Evolutionary conservation across 192 early-diverging fungal genomes (phyloP).

Genomic region (Coemansia sp.): DNA sequence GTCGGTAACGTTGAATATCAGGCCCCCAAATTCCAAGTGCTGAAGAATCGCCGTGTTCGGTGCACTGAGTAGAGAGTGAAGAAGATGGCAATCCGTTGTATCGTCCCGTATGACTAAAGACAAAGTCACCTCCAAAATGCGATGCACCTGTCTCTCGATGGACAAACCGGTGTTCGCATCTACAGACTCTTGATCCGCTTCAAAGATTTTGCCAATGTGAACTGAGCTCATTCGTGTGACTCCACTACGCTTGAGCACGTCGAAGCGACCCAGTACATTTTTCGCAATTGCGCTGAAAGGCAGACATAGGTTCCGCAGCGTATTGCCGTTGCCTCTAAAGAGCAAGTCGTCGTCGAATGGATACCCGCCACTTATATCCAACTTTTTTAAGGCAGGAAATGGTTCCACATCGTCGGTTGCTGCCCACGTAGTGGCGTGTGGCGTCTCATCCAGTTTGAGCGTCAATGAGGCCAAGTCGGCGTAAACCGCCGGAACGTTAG

Average conservation of each 20-base stretch:
- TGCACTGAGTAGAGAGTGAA: neutral
- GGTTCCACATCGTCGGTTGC: neutral
- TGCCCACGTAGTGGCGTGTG: neutral
- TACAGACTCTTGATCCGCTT: neutral
- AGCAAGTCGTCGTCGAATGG: constrained; percentile 6
- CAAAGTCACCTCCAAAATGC: neutral
- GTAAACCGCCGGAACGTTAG: neutral
- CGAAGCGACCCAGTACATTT: neutral
- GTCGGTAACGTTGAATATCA: neutral
- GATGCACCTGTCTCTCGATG: neutral
- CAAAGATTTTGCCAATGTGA: neutral
- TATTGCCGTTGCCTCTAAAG: neutral
- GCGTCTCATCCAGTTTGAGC: neutral
- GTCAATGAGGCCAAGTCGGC: neutral
- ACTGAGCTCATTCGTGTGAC: neutral
- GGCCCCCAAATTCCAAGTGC: neutral
- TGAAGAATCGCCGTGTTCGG: neutral
- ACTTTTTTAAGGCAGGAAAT: neutral
- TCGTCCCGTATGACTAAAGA: neutral
- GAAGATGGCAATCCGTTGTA: neutral
- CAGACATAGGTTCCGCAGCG: neutral
- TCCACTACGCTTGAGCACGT: neutral
- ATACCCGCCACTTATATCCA: neutral
- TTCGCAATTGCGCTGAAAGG: neutral
- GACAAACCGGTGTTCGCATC: neutral